Conservation (phyloP, 768 basidiomycete species). For the Xerocomus brunneocitrinus region DNA sequence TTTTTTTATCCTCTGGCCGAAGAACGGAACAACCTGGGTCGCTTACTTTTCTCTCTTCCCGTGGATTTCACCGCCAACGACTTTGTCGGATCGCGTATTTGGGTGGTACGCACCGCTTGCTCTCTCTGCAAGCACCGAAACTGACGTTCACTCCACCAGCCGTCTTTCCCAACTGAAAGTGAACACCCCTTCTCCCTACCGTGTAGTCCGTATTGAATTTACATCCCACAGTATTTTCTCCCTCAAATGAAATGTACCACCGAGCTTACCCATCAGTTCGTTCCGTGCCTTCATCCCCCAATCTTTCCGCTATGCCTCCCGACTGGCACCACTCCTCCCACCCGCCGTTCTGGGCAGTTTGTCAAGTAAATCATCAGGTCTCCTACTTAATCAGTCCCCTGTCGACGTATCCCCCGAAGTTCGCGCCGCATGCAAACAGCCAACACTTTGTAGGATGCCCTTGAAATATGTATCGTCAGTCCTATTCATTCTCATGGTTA, state of each 20-base stretch:
- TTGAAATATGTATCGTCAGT: slow-evolving; percentile 81
- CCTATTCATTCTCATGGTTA: not conserved
- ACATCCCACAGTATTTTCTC: slow-evolving; percentile 28
- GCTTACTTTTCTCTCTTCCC: not conserved
- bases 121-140: not conserved
- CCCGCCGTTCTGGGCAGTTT: slow-evolving; percentile 40
- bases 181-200: slow-evolving; percentile 3
- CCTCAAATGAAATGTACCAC: slow-evolving; percentile 56
- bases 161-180: slow-evolving; percentile 15
- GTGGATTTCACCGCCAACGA: slow-evolving; percentile 2
- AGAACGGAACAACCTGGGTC: not conserved
- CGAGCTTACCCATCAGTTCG: slow-evolving; percentile 54
- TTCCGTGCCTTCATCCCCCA: slow-evolving; percentile 44
- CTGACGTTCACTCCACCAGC: not conserved
- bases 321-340: slow-evolving; percentile 49
- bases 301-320: slow-evolving; percentile 30
- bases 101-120: not conserved
- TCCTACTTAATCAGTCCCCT: slow-evolving; percentile 33
- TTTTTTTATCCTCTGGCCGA: not conserved
- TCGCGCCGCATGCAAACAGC: slow-evolving; percentile 27
- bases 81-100: slow-evolving; percentile 9
- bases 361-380: slow-evolving; percentile 37
- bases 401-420: slow-evolving; percentile 32
- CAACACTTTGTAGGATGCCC: slow-evolving; percentile 65
- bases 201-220: slow-evolving; percentile 13